A percentile compares a stretch with the other conserved stretches of the same genome.
These are phyloP conservation scores for Podaxis rugospora DNA, from an alignment of 768 basidiomycete species.

Conservation along the genomic window DNA sequence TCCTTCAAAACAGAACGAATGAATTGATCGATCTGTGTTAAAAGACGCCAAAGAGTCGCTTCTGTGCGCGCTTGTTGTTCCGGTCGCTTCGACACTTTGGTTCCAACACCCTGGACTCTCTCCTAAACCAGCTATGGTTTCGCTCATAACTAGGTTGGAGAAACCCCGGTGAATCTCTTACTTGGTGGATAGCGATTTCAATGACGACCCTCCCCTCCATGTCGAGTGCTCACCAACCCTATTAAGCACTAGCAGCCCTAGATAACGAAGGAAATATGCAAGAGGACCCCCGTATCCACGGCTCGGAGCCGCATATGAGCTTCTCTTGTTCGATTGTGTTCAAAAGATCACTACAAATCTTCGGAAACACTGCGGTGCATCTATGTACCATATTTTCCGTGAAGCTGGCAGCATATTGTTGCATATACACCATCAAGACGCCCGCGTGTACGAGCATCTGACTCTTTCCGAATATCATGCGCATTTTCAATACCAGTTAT, in stretches of 20 bases:
- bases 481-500: neutral
- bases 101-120: neutral
- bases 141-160: neutral
- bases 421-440: neutral
- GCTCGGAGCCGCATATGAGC: too few relatives aligned
- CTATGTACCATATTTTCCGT: neutral
- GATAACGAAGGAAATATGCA: too few relatives aligned
- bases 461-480: conserved; percentile 1
- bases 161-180: neutral
- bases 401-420: neutral
- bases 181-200: neutral
- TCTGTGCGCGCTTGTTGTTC: neutral
- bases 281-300: neutral
- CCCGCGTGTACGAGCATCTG: neutral
- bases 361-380: conserved; percentile 8
- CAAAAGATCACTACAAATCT: neutral
- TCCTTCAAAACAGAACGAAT: neutral
- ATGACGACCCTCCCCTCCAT: neutral
- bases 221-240: neutral
- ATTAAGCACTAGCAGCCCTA: too few relatives aligned
- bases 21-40: neutral
- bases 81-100: neutral
- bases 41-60: neutral
- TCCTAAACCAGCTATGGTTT: neutral
- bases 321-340: too few relatives aligned